These are phyloP conservation scores for Xylaria cubensis DNA, from an alignment of 495 filamentous ascomycete genomes.

Conservation along the genomic window DNA sequence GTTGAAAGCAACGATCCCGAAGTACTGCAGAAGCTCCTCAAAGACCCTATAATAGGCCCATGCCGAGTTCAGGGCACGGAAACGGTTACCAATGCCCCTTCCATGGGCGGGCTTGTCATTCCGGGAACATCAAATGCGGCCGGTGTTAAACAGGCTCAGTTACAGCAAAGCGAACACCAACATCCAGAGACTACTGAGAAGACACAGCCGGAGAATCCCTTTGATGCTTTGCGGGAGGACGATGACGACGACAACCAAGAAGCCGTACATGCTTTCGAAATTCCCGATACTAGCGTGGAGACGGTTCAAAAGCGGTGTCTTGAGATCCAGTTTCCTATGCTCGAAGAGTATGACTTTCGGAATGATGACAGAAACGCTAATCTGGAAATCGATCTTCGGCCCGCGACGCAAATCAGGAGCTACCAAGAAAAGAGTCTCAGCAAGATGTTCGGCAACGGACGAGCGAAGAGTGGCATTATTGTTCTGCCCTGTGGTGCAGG, in stretches of 20 bases:
- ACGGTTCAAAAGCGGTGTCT: conserved; percentile 88
- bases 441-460: conserved; percentile 99
- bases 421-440: conserved; percentile 97
- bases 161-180: conserved; percentile 42
- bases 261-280: conserved; percentile 95
- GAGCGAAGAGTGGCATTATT: conserved; percentile 96
- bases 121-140: conserved; percentile 94
- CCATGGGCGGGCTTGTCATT: conserved; percentile 89
- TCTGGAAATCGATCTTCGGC: conserved; percentile 88
- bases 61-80: conserved; percentile 60
- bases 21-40: conserved; percentile 82
- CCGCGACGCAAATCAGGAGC: conserved; percentile 81
- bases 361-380: conserved; percentile 89
- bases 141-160: conserved; percentile 72
- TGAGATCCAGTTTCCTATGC: conserved; percentile 81
- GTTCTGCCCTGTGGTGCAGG: conserved; percentile 96
- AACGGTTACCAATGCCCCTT: conserved; percentile 82
- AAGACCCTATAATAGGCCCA: conserved; percentile 56
- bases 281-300: conserved; percentile 77
- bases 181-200: conserved; percentile 39
- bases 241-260: conserved; percentile 91
- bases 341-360: conserved; percentile 98
- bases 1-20: conserved; percentile 88
- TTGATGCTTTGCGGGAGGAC: conserved; percentile 72
- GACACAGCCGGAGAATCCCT: conserved; percentile 47